Evolutionary conservation across 2,329 filamentous ascomycete genomes (phyloP).

Genomic region (Talaromyces sp.): DNA sequence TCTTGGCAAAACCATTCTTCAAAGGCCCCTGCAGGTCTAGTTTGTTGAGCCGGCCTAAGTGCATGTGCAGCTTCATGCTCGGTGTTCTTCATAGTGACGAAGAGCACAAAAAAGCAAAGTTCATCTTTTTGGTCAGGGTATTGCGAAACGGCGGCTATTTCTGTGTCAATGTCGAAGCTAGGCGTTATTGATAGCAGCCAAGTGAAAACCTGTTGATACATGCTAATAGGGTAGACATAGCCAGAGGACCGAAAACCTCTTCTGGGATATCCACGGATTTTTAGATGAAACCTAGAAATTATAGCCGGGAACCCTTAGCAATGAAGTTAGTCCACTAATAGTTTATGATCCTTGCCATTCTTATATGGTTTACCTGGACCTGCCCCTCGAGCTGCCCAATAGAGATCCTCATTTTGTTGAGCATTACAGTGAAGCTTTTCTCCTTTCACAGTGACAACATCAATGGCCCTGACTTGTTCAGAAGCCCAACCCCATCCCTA

Average conservation of each 20-base stretch:
- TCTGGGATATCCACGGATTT: slow-evolving; percentile 3
- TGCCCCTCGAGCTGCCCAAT: slow-evolving; percentile 44
- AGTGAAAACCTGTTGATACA: slow-evolving; percentile 39
- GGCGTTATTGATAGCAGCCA: slow-evolving; percentile 40
- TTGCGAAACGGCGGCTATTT: slow-evolving; percentile 11
- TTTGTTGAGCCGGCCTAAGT: slow-evolving; percentile 32
- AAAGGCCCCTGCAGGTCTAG: slow-evolving; percentile 29
- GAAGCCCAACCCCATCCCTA: slow-evolving; percentile 42
- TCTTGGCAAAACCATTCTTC: slow-evolving; percentile 29
- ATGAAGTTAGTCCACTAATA: neutral
- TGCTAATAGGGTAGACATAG: slow-evolving; percentile 39
- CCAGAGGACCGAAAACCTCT: slow-evolving; percentile 20
- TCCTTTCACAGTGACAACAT: slow-evolving; percentile 42
- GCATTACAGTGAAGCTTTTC: slow-evolving; percentile 13
- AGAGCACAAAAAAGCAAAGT: slow-evolving; percentile 8
- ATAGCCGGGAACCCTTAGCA: slow-evolving; percentile 40
- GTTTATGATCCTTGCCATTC: neutral
- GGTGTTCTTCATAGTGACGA: slow-evolving; percentile 11
- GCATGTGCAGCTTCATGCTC: slow-evolving; percentile 18
- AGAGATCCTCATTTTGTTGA: slow-evolving; percentile 37
- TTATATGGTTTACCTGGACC: slow-evolving; percentile 30
- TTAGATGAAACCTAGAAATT: slow-evolving; percentile 47
- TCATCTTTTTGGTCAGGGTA: slow-evolving; percentile 8
- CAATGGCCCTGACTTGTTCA: slow-evolving; percentile 36
- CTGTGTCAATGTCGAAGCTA: slow-evolving; percentile 6